A percentile compares a stretch with the other conserved stretches of the same genome.
Evolutionary conservation across 768 basidiomycete genomes (phyloP).

Genomic region (Suillus variegatus): DNA sequence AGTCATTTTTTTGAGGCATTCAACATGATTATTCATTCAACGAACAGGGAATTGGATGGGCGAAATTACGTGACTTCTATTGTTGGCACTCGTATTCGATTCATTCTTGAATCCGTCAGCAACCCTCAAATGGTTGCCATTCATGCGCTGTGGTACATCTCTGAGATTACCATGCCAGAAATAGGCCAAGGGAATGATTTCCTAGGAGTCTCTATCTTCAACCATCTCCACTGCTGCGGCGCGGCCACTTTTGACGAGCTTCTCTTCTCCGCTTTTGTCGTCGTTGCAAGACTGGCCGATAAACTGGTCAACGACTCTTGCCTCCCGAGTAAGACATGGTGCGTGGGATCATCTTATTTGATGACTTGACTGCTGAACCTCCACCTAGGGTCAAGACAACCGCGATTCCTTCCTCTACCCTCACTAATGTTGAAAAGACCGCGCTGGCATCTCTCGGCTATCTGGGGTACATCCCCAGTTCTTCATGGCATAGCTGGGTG

Average conservation of each 20-base stretch:
- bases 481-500: slow-evolving; percentile 19
- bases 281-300: slow-evolving; percentile 37
- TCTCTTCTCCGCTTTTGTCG: slow-evolving; percentile 35
- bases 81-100: slow-evolving; percentile 21
- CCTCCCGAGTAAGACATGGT: slow-evolving; percentile 34
- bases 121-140: slow-evolving; percentile 31
- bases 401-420: slow-evolving; percentile 21
- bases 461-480: slow-evolving; percentile 11
- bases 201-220: slow-evolving; percentile 29
- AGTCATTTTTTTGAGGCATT: slow-evolving; percentile 1
- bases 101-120: slow-evolving; percentile 20
- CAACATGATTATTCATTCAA: background rate
- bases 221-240: slow-evolving; percentile 31
- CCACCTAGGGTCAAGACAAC: slow-evolving; percentile 22
- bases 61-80: slow-evolving; percentile 11
- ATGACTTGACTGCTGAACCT: background rate
- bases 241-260: slow-evolving; percentile 31
- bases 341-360: slow-evolving; percentile 1
- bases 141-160: slow-evolving; percentile 36
- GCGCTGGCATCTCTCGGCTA: slow-evolving; percentile 14
- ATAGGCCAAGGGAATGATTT: slow-evolving; percentile 23
- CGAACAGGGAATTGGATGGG: slow-evolving; percentile 20
- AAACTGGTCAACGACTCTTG: slow-evolving; percentile 34
- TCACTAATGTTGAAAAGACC: slow-evolving; percentile 27
- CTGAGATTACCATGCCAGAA: slow-evolving; percentile 22